Evolutionary conservation across 805 yeast genomes (phyloP).

Genomic region (Yarrowia alimentaria): DNA sequence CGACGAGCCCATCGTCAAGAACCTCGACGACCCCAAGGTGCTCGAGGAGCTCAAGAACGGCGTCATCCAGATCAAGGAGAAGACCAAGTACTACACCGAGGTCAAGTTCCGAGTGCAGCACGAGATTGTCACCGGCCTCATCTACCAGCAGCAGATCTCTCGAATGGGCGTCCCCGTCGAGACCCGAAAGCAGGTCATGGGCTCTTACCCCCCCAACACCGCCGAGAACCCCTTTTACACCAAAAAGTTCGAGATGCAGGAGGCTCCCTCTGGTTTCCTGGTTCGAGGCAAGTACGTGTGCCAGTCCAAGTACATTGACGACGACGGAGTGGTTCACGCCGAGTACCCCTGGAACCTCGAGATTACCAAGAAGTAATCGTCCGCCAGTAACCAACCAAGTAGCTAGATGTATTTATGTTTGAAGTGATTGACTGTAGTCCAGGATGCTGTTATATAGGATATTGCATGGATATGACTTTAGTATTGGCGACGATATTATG

Average conservation of each 20-base stretch:
- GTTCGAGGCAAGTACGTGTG: conserved; percentile 87
- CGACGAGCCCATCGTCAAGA: conserved; percentile 64
- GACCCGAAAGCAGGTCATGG: conserved; percentile 81
- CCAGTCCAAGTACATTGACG: conserved; percentile 78
- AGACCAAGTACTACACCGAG: conserved; percentile 65
- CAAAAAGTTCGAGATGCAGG: conserved; percentile 59
- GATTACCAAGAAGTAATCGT: conserved; percentile 52
- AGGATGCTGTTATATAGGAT: too few relatives aligned
- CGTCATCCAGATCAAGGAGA: conserved; percentile 75
- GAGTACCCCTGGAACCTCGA: conserved; percentile 82
- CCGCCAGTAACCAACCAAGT: too few relatives aligned
- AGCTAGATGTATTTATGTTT: background rate
- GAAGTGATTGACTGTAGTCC: background rate
- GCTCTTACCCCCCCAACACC: conserved; percentile 88
- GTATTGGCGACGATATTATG: too few relatives aligned
- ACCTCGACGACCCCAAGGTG: conserved; percentile 61
- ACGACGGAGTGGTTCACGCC: conserved; percentile 73
- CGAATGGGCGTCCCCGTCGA: conserved; percentile 87
- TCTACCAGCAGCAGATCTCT: conserved; percentile 79
- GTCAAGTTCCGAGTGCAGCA: conserved; percentile 83
- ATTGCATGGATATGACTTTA: background rate
- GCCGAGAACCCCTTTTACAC: conserved; percentile 74
- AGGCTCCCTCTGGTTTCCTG: conserved; percentile 86
- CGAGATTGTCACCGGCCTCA: conserved; percentile 86
- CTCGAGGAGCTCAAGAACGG: conserved; percentile 58